Conservation (phyloP, 441 rosid species). For the Adansonia grandidieri region DNA sequence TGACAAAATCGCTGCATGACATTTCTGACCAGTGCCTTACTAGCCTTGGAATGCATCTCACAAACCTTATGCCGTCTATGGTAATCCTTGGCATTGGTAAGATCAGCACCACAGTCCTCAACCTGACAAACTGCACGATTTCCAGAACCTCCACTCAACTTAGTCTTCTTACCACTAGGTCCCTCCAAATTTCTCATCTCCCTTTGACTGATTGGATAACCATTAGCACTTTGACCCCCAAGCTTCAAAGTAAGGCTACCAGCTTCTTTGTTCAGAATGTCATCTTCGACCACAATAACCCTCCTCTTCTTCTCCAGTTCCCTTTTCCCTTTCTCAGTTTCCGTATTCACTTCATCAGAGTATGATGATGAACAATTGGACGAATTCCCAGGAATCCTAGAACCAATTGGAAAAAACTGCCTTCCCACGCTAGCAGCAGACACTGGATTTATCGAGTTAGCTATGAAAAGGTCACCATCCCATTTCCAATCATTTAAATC, state of each 20-base stretch:
- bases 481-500: no score
- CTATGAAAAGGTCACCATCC: no score
- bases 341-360: constrained; percentile 76
- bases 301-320: constrained; percentile 82
- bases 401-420: constrained; percentile 47
- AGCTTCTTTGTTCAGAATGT: constrained; percentile 45
- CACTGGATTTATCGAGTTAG: no score
- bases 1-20: constrained; percentile 98
- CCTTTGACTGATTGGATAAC: constrained; percentile 51
- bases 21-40: constrained; percentile 83
- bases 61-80: constrained; percentile 97
- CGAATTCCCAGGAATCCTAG: constrained; percentile 56
- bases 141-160: constrained; percentile 53
- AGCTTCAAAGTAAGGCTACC: constrained; percentile 69
- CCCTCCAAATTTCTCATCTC: constrained; percentile 47
- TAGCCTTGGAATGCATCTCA: constrained; percentile 92
- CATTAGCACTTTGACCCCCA: constrained; percentile 59
- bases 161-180: constrained; percentile 68
- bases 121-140: constrained; percentile 89
- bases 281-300: constrained; percentile 62
- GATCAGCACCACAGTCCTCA: constrained; percentile 90
- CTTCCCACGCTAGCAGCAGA: no score
- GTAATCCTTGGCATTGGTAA: constrained; percentile 88
- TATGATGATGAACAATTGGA: constrained; percentile 78
- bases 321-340: constrained; percentile 51